phyloP scores from a whole-genome alignment of 1,284 basidiomycete genomes.

The Cryptococcus hybrid region DNA sequence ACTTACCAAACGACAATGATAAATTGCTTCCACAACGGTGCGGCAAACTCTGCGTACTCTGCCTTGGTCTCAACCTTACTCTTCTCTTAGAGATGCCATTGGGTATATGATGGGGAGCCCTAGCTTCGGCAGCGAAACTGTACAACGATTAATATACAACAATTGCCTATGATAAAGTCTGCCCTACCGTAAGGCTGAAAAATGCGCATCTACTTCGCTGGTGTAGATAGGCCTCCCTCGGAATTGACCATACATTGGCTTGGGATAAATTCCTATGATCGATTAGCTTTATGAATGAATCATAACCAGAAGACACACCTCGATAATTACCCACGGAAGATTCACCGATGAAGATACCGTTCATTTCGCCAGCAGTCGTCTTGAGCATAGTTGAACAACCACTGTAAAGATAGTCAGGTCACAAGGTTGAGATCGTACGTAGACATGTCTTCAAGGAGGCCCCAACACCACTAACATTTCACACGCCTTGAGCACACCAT shows the following conservation, averaged over 20 bases:
- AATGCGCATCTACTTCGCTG: constrained; percentile 55
- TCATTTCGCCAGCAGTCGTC: constrained; percentile 57
- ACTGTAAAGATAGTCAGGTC: constrained; percentile 33
- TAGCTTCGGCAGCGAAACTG: constrained; percentile 41
- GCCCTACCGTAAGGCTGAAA: constrained; percentile 55
- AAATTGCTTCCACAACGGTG: constrained; percentile 57
- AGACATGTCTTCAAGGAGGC: constrained; percentile 57
- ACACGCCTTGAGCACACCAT: constrained; percentile 51
- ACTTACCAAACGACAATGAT: constrained; percentile 57
- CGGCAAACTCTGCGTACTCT: constrained; percentile 57
- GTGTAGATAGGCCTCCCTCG: constrained; percentile 52
- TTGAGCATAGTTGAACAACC: constrained; percentile 62
- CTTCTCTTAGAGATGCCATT: constrained; percentile 43
- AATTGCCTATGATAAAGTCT: constrained; percentile 46
- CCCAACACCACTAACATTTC: constrained; percentile 60
- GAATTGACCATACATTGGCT: constrained; percentile 48
- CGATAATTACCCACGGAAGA: constrained; percentile 48
- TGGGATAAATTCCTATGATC: constrained; percentile 39
- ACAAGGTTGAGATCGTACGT: too few species aligned
- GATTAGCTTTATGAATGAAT: neutral
- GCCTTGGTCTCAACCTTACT: constrained; percentile 29
- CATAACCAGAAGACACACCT: constrained; percentile 22
- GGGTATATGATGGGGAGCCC: constrained; percentile 47
- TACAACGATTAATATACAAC: constrained; percentile 1
- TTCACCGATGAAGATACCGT: constrained; percentile 53